These are phyloP conservation scores for Fusarium devonianum DNA, from an alignment of 2,329 filamentous ascomycete species.

Conservation along the genomic window DNA sequence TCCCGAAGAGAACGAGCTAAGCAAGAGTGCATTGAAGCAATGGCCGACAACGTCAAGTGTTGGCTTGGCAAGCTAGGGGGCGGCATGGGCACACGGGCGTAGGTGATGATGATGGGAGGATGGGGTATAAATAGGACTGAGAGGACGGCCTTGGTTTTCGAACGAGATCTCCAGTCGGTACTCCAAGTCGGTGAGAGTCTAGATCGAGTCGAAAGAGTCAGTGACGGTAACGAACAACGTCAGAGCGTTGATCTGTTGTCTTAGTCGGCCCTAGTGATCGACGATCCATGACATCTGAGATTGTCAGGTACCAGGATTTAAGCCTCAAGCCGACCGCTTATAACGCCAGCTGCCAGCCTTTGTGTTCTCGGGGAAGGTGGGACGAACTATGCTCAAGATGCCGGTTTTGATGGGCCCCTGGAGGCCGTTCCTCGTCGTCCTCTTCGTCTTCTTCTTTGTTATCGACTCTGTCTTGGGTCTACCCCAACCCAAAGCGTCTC, in stretches of 20 bases:
- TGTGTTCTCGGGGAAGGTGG: neutral
- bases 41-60: constrained; percentile 13
- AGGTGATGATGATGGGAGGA: neutral
- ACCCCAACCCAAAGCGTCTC: constrained; percentile 1
- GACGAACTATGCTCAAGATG: constrained; percentile 19
- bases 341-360: constrained; percentile 7
- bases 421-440: constrained; percentile 3
- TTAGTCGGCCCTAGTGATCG: constrained; percentile 27
- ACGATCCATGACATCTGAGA: constrained; percentile 31
- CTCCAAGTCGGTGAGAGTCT: constrained; percentile 1
- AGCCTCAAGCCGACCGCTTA: constrained; percentile 27
- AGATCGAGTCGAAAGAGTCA: constrained; percentile 11
- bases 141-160: no score
- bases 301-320: constrained; percentile 29
- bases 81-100: constrained; percentile 5
- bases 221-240: constrained; percentile 20
- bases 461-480: constrained; percentile 8
- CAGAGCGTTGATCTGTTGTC: constrained; percentile 30
- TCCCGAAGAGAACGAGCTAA: constrained; percentile 1
- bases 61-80: constrained; percentile 6
- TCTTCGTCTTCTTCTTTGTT: constrained; percentile 12
- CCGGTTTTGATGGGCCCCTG: constrained; percentile 13
- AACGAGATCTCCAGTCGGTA: constrained; percentile 10
- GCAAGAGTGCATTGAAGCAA: constrained; percentile 7
- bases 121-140: constrained; percentile 33